Evolutionary conservation across 2,329 filamentous ascomycete species (phyloP).

Genomic region (Paecilomyces variotii): DNA sequence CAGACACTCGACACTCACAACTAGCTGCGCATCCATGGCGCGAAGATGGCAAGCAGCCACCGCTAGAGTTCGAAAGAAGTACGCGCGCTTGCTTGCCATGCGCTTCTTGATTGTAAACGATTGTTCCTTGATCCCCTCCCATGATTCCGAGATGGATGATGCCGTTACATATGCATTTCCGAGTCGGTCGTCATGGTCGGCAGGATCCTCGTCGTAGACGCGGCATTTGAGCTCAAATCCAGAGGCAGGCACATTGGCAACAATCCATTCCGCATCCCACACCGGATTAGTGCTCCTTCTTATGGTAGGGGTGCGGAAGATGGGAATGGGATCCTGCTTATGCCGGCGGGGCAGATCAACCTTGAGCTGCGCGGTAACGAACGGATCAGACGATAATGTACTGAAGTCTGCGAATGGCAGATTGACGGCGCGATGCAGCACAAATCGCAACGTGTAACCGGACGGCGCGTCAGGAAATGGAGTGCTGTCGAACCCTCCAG

Average conservation of each 20-base stretch:
- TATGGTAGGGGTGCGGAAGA: constrained; percentile 67
- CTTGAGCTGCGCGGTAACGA: constrained; percentile 65
- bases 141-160: constrained; percentile 52
- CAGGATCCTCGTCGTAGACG: constrained; percentile 82
- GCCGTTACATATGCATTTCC: constrained; percentile 74
- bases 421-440: constrained; percentile 71
- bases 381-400: constrained; percentile 75
- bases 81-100: constrained; percentile 79
- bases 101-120: constrained; percentile 67
- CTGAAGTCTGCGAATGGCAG: constrained; percentile 75
- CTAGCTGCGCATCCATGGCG: constrained; percentile 62
- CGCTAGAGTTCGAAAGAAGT: constrained; percentile 61
- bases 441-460: constrained; percentile 79
- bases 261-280: constrained; percentile 81
- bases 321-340: constrained; percentile 73
- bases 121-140: constrained; percentile 59
- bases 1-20: constrained; percentile 68
- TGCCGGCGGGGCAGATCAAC: constrained; percentile 65
- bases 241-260: constrained; percentile 73
- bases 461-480: constrained; percentile 65
- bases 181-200: constrained; percentile 77
- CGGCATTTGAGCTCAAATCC: constrained; percentile 81
- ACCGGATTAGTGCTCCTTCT: constrained; percentile 63
- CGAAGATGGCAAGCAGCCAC: constrained; percentile 53
- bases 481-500: constrained; percentile 72